Conservation (phyloP, 371 early-diverging fungal species). For the Blakeslea trispora region DNA sequence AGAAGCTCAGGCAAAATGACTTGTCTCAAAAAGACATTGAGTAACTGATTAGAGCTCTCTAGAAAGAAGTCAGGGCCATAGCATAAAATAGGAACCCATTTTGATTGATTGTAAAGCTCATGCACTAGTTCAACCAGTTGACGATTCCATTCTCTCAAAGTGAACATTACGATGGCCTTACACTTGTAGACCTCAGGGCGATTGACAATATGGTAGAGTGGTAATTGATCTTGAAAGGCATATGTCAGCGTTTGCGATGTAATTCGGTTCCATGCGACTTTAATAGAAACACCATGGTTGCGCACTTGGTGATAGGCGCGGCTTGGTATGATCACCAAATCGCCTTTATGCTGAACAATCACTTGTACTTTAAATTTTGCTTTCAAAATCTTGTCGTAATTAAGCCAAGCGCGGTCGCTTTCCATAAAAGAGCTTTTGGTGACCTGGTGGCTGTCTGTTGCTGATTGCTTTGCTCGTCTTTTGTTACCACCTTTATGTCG, state of each 20-base stretch:
- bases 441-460: neutral
- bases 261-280: slow-evolving; percentile 45
- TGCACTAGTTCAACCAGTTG: neutral
- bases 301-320: slow-evolving; percentile 45
- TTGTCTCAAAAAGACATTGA: slow-evolving; percentile 16
- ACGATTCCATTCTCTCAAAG: slow-evolving; percentile 22
- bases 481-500: neutral
- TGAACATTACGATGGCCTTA: slow-evolving; percentile 33
- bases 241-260: slow-evolving; percentile 25
- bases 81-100: neutral
- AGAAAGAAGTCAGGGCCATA: slow-evolving; percentile 6
- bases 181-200: slow-evolving; percentile 43
- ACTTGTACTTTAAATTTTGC: slow-evolving; percentile 21
- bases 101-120: neutral
- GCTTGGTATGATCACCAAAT: slow-evolving; percentile 44
- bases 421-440: slow-evolving; percentile 33
- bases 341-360: slow-evolving; percentile 34
- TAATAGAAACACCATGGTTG: slow-evolving; percentile 33
- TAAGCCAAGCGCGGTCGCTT: slow-evolving; percentile 42
- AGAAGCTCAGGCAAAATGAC: slow-evolving; percentile 30
- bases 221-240: slow-evolving; percentile 34
- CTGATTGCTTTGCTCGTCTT: neutral
- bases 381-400: neutral
- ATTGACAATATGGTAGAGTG: slow-evolving; percentile 29
- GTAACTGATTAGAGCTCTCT: slow-evolving; percentile 13